These are phyloP conservation scores for Rubroboletus satanas DNA, from an alignment of 768 basidiomycete species.

Conservation along the genomic window DNA sequence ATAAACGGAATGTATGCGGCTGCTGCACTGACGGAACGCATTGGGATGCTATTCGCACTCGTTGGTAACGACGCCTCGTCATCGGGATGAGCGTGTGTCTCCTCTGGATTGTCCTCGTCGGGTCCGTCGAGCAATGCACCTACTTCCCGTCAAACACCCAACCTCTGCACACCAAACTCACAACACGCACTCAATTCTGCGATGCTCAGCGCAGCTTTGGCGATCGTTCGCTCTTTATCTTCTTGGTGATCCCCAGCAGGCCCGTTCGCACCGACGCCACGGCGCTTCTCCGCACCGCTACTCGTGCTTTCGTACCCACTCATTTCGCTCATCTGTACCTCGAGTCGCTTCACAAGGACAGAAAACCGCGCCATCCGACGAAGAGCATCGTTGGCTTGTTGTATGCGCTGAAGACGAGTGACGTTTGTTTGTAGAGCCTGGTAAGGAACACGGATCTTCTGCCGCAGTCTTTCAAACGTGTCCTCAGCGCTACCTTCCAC, in stretches of 20 bases:
- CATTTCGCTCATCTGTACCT: constrained; percentile 80
- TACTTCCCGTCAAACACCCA: constrained; percentile 22
- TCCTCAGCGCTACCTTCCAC: not conserved
- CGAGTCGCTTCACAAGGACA: constrained; percentile 74
- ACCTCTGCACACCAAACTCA: not conserved
- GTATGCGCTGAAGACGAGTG: constrained; percentile 68
- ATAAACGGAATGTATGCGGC: constrained; percentile 67
- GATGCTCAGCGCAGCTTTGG: constrained; percentile 92
- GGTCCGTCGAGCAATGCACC: constrained; percentile 51
- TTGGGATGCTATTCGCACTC: constrained; percentile 40
- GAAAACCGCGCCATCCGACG: constrained; percentile 84
- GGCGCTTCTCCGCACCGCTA: not conserved
- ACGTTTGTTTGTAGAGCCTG: constrained; percentile 70
- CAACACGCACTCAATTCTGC: constrained; percentile 77
- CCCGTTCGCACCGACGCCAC: not conserved
- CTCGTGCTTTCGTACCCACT: constrained; percentile 1
- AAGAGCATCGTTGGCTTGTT: constrained; percentile 79
- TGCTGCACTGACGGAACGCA: constrained; percentile 73
- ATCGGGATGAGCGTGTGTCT: not conserved
- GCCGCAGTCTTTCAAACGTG: constrained; percentile 56
- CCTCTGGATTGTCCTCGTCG: constrained; percentile 9
- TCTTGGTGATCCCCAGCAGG: constrained; percentile 49
- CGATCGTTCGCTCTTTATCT: constrained; percentile 81
- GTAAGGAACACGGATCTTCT: constrained; percentile 85
- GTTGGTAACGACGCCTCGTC: constrained; percentile 14